Percentiles rank a stretch among this genome's conserved stretches.
Conservation (phyloP, 2,329 filamentous ascomycete genomes). For the Magnaporthiopsis poae region DNA sequence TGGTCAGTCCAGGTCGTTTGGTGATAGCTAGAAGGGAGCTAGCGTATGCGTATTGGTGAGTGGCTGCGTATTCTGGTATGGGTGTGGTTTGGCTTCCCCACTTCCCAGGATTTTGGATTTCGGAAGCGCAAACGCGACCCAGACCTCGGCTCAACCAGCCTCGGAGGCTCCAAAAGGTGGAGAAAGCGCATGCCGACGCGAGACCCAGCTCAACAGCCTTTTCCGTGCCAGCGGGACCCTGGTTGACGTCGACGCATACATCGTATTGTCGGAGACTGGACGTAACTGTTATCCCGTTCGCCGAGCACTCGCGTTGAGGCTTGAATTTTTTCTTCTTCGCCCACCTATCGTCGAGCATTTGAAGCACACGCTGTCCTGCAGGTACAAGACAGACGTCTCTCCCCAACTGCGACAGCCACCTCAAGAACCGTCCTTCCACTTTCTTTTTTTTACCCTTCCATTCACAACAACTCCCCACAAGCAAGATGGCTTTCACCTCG, state of each 20-base stretch:
- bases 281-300: too few relatives aligned
- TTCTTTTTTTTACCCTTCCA: background rate
- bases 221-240: background rate
- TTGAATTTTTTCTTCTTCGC: background rate
- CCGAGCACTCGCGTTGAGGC: background rate
- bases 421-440: background rate
- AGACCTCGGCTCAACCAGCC: conserved; percentile 3
- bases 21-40: background rate
- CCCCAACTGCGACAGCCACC: background rate
- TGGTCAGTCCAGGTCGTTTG: too few relatives aligned
- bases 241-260: background rate
- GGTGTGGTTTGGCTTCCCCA: background rate
- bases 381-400: background rate
- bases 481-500: conserved; percentile 28
- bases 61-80: background rate
- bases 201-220: background rate
- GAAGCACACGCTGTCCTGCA: background rate
- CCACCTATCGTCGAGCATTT: background rate
- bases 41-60: background rate
- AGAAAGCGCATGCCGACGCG: background rate
- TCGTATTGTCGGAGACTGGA: background rate
- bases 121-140: background rate
- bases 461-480: background rate
- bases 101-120: background rate
- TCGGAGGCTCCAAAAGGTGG: conserved; percentile 1